Evolutionary conservation across 148 eudicot species (phyloP).

Genomic region (Salicornia ramosissima): DNA sequence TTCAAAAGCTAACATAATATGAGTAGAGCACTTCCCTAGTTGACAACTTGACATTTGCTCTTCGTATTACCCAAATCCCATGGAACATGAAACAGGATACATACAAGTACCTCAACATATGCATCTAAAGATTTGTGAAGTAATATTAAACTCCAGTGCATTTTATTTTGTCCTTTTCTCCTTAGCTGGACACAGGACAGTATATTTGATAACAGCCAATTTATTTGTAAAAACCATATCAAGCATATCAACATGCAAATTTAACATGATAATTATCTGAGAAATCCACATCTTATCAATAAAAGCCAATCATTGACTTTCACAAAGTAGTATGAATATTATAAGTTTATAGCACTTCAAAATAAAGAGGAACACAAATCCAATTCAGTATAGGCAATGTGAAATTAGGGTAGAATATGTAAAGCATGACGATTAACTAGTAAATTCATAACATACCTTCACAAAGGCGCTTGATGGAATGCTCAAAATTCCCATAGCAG

Average conservation of each 20-base stretch:
- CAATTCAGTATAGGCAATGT: background rate
- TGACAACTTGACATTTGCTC: background rate
- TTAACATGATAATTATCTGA: background rate
- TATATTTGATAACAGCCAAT: background rate
- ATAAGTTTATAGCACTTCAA: background rate
- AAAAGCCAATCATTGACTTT: background rate
- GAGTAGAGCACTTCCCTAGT: too few relatives aligned
- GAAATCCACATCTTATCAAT: background rate
- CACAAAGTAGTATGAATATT: background rate
- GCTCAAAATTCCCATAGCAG: slow-evolving; percentile 94
- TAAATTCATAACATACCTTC: slow-evolving; percentile 47
- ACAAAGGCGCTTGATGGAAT: slow-evolving; percentile 89
- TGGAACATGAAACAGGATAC: background rate
- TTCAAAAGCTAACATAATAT: too few relatives aligned
- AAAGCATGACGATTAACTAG: background rate
- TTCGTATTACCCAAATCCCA: background rate
- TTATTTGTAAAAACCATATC: background rate
- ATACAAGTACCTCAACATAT: background rate
- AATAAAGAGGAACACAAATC: background rate
- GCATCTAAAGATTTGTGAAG: background rate
- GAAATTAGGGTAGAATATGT: background rate
- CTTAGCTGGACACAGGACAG: background rate
- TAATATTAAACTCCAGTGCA: background rate
- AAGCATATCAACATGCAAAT: background rate
- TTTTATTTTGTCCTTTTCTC: background rate